Conservation (phyloP, 345 rosid species). For the Cardamine resedifolia region DNA sequence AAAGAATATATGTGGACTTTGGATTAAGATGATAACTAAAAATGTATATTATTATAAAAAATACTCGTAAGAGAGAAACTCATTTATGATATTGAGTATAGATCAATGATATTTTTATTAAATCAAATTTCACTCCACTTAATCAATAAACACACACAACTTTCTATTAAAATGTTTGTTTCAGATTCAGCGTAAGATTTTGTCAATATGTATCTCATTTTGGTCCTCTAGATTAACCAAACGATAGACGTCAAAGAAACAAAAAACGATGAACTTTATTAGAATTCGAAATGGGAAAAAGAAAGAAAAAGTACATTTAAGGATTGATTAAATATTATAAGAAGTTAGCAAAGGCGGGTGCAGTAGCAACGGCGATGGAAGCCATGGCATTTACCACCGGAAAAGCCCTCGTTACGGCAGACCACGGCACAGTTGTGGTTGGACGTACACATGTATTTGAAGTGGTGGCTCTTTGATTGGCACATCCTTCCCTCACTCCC, state of each 20-base stretch:
- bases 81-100: background rate
- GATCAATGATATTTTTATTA: background rate
- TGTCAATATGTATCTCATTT: background rate
- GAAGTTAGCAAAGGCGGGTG: conserved; percentile 34
- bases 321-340: background rate
- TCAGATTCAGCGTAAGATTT: background rate
- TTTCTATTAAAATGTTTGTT: background rate
- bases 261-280: background rate
- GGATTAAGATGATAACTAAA: background rate
- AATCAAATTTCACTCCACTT: background rate
- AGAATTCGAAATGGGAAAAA: background rate
- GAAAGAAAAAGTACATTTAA: background rate
- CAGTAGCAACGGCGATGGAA: conserved; percentile 42
- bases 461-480: conserved; percentile 43
- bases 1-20: background rate
- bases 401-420: conserved; percentile 40
- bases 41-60: background rate
- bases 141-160: background rate
- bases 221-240: background rate
- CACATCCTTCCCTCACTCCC: conserved; percentile 43
- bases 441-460: conserved; percentile 29
- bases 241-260: background rate
- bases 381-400: conserved; percentile 43
- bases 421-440: conserved; percentile 42
- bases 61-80: background rate